phyloP scores from a whole-genome alignment of 768 basidiomycete species.

The Leccinum longicurvipes region DNA sequence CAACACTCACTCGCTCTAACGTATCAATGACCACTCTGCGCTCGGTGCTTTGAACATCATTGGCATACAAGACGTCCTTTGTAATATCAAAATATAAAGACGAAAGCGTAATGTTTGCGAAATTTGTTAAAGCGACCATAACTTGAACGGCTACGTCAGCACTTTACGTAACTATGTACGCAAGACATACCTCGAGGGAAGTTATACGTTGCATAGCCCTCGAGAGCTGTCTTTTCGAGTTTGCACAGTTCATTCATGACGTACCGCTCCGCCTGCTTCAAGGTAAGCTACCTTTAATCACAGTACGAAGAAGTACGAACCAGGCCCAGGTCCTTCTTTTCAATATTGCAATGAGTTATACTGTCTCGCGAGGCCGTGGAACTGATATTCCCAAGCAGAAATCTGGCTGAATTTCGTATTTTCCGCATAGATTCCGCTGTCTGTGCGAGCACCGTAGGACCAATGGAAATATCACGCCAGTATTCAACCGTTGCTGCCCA shows the following conservation, averaged over 20 bases:
- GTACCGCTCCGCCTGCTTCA: conserved; percentile 70
- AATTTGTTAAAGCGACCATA: conserved; percentile 66
- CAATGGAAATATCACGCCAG: conserved; percentile 83
- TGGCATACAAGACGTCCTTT: conserved; percentile 87
- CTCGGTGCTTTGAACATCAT: conserved; percentile 44
- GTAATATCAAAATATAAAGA: conserved; percentile 90
- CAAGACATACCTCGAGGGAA: conserved; percentile 70
- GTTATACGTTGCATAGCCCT: conserved; percentile 69
- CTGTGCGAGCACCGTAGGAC: conserved; percentile 71
- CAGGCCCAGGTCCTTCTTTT: conserved; percentile 52
- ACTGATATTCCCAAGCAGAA: conserved; percentile 78
- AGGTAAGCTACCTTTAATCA: conserved; percentile 6
- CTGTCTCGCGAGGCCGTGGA: conserved; percentile 14
- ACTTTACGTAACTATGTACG: background rate
- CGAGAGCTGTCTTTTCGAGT: conserved; percentile 64
- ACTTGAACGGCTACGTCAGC: conserved; percentile 44
- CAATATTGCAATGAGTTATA: background rate
- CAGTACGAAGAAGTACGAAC: conserved; percentile 38
- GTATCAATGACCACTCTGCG: conserved; percentile 70
- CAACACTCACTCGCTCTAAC: conserved; percentile 55
- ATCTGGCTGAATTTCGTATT: conserved; percentile 82
- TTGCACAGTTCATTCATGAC: conserved; percentile 80
- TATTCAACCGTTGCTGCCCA: conserved; percentile 94
- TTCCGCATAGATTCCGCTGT: conserved; percentile 75
- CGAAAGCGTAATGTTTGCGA: conserved; percentile 81